Conservation (phyloP, 495 filamentous ascomycete genomes). For the Talaromyces proteolyticus region DNA sequence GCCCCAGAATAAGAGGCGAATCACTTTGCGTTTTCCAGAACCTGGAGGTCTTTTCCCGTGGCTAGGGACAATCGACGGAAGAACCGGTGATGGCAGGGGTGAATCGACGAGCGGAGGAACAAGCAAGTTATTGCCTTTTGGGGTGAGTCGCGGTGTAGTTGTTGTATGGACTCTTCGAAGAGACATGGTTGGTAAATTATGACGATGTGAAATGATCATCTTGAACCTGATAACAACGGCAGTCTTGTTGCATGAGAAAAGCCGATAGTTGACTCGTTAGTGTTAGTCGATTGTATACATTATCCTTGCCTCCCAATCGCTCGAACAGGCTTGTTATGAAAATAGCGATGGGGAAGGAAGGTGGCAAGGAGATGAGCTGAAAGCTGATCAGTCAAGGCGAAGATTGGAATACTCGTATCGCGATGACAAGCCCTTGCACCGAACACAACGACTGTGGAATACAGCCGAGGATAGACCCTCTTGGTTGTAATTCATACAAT, state of each 20-base stretch:
- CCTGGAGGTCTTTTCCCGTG: conserved; percentile 42
- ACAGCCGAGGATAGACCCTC: too few species aligned
- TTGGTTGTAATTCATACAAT: too few species aligned
- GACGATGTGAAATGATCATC: conserved; percentile 15
- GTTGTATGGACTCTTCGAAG: conserved; percentile 10
- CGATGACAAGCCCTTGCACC: too few species aligned
- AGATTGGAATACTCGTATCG: too few species aligned
- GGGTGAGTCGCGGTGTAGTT: conserved; percentile 3
- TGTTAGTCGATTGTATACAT: background rate
- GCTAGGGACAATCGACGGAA: conserved; percentile 58
- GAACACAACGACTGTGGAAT: too few species aligned
- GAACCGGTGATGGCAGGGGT: conserved; percentile 56
- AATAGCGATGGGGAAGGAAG: too few species aligned
- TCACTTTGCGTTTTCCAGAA: conserved; percentile 39
- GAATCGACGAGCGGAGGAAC: conserved; percentile 44
- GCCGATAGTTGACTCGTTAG: background rate
- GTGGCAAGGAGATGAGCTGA: too few species aligned
- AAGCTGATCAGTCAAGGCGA: too few species aligned
- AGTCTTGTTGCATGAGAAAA: too few species aligned
- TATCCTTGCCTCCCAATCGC: background rate
- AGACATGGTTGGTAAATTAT: conserved; percentile 12
- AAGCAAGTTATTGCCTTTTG: conserved; percentile 5
- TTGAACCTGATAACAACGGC: too few species aligned
- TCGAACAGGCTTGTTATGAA: background rate
- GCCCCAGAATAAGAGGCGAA: conserved; percentile 38